Percentiles rank a stretch among this genome's conserved stretches.
Evolutionary conservation across 2,329 filamentous ascomycete genomes (phyloP).

Genomic region (Penicillium hesseltinei): DNA sequence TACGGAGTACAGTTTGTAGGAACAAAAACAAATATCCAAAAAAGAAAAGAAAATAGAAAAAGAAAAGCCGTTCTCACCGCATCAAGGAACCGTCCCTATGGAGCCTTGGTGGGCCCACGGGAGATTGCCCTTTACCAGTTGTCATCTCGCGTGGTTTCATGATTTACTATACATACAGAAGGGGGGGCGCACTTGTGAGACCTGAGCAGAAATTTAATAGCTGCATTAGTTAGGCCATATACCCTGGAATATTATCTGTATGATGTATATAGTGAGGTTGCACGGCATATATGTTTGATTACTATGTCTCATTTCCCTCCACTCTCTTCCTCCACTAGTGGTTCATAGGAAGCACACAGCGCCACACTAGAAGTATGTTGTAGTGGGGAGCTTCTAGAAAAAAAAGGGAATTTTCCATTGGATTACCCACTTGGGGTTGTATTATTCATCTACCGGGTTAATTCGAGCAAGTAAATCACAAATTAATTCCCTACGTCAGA

Average conservation of each 20-base stretch:
- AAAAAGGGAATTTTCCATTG: constrained; percentile 22
- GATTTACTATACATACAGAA: constrained; percentile 14
- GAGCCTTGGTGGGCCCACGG: constrained; percentile 26
- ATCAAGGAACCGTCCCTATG: constrained; percentile 23
- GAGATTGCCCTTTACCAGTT: constrained; percentile 27
- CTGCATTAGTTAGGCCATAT: neutral
- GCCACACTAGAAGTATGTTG: constrained; percentile 6
- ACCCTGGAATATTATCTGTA: neutral
- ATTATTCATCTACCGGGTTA: constrained; percentile 17
- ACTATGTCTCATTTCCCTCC: constrained; percentile 5
- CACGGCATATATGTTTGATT: constrained; percentile 4
- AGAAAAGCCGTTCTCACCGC: constrained; percentile 17
- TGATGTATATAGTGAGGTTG: neutral
- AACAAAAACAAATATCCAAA: constrained; percentile 1
- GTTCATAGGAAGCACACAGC: constrained; percentile 9
- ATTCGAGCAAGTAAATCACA: constrained; percentile 13
- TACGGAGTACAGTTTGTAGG: neutral
- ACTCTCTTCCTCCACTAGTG: constrained; percentile 13
- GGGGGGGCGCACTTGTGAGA: constrained; percentile 9
- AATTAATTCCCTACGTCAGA: constrained; percentile 29
- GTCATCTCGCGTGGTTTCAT: constrained; percentile 28
- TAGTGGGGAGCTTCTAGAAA: constrained; percentile 30
- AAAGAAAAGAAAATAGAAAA: constrained; percentile 2
- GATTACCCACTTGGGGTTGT: constrained; percentile 23
- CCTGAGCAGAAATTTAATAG: neutral